Evolutionary conservation across 371 early-diverging fungal genomes (phyloP).

Genomic region (Zopfochytrium polystomum): DNA sequence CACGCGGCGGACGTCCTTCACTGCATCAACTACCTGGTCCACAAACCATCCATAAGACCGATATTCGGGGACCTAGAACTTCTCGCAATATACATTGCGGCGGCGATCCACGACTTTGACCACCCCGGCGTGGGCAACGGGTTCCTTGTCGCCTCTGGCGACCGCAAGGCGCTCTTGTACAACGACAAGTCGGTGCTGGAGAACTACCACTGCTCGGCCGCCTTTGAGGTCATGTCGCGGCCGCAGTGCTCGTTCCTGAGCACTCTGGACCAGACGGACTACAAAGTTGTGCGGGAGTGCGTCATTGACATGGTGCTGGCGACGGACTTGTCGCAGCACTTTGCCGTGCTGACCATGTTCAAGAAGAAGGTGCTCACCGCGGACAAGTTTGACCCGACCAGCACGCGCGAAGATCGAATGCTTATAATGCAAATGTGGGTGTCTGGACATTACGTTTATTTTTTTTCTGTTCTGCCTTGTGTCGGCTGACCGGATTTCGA

Average conservation of each 20-base stretch:
- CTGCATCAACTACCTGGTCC: conserved; percentile 45
- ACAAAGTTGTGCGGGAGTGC: conserved; percentile 29
- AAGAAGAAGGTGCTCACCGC: conserved; percentile 46
- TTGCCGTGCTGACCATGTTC: conserved; percentile 43
- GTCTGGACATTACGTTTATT: no score
- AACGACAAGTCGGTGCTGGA: no score
- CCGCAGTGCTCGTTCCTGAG: conserved; percentile 38
- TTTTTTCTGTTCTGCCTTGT: no score
- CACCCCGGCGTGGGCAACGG: conserved; percentile 55
- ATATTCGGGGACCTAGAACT: conserved; percentile 46
- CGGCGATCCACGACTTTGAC: no score
- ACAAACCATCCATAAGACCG: conserved; percentile 22
- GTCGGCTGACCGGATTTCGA: no score
- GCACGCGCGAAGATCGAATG: conserved; percentile 42
- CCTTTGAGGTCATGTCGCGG: conserved; percentile 69
- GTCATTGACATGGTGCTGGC: conserved; percentile 54
- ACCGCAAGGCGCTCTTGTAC: conserved; percentile 85
- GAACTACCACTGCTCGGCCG: conserved; percentile 84
- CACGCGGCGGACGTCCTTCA: conserved; percentile 59
- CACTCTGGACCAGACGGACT: conserved; percentile 33
- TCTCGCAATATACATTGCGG: conserved; percentile 45
- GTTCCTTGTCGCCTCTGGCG: conserved; percentile 60
- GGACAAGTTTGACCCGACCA: conserved; percentile 40
- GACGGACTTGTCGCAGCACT: conserved; percentile 54
- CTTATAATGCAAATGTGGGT: conserved; percentile 51